Base-by-base conservation (phyloP, 2,329 filamentous ascomycete species). In the Fusarium euwallaceae region DNA sequence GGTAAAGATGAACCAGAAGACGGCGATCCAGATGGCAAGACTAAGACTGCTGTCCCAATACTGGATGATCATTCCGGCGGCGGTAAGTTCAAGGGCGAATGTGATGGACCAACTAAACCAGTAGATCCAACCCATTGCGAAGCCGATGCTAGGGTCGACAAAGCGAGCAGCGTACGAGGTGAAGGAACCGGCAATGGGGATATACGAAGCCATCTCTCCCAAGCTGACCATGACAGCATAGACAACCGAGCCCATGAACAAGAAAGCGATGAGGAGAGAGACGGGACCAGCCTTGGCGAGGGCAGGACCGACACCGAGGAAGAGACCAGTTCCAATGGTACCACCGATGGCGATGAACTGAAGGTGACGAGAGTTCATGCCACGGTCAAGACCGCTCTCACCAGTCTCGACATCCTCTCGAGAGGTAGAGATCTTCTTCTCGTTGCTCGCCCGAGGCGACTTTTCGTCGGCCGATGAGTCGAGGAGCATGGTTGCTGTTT, bases 51-150 rank as follows among this genome's bases (percentile, higher is more conserved):
- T 72, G 66, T 91, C 86, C 93, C 93, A 95, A 81, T 92, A 95
- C 80, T 94, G 91, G 72, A 95, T 93, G 66, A 95, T 93, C 58
- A 95, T 84, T 6, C 92, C 93, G 2, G 92, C 91, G 0, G 92
- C 92, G 0, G 91, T 93, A 43, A 95, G 86, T 79, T 95, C 93
- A 10, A 95, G 88, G 1, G 92, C 92, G 75, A 90, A 93, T 0
- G 93, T 94, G 67, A 92, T 90, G 20, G 91, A 87, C 92, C 92
- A 95, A 41, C 89, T 92, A 79, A 95, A 95, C 92, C 92, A 95
- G 83, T 95, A 95, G 69, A 94, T 91, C 93, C 93, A 95, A 22
- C 94, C 93, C 88, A 95, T 93, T 22, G 93, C 88, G 78, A 95
- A 95, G 9, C 92, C 93, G 58, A 95, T 85, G 66, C 91, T 91